These are phyloP conservation scores for Tetradesmus lagerheimii DNA, from an alignment of 139 green algal genomes.

Conservation along the genomic window DNA sequence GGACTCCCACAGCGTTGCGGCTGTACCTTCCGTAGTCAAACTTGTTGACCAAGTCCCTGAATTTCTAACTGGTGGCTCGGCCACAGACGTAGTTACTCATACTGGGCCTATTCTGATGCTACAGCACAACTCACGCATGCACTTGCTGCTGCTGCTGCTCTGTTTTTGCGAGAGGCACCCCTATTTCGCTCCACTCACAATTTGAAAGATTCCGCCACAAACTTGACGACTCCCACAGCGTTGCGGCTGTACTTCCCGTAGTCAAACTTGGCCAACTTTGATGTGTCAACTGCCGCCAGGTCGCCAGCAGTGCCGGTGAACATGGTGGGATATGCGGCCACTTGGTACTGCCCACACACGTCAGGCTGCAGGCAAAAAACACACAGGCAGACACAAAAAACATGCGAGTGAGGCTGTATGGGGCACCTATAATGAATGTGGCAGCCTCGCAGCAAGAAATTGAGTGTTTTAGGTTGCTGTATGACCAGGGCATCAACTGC, in stretches of 20 bases:
- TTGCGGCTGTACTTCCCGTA: constrained; percentile 42
- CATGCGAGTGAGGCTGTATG: too few relatives aligned
- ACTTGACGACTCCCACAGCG: constrained; percentile 6
- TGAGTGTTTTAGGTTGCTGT: too few relatives aligned
- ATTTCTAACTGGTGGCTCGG: too few relatives aligned
- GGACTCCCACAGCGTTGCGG: neutral
- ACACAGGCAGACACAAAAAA: too few relatives aligned
- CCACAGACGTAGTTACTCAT: too few relatives aligned
- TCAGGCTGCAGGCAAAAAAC: neutral
- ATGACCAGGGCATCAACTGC: too few relatives aligned
- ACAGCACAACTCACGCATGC: neutral
- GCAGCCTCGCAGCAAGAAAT: too few relatives aligned
- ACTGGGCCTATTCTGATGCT: too few relatives aligned
- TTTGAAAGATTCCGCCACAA: neutral
- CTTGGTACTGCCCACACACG: constrained; percentile 55
- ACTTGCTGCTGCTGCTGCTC: neutral
- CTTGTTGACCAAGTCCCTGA: too few relatives aligned
- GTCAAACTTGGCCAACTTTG: constrained; percentile 41
- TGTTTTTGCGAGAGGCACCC: neutral
- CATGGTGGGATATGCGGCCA: constrained; percentile 58
- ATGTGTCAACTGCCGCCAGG: neutral
- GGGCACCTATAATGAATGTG: too few relatives aligned
- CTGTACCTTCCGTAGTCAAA: constrained; percentile 12
- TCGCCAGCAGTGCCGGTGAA: constrained; percentile 26
- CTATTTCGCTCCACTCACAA: neutral